phyloP scores from a whole-genome alignment of 805 yeast genomes.

The Millerago galiae region DNA sequence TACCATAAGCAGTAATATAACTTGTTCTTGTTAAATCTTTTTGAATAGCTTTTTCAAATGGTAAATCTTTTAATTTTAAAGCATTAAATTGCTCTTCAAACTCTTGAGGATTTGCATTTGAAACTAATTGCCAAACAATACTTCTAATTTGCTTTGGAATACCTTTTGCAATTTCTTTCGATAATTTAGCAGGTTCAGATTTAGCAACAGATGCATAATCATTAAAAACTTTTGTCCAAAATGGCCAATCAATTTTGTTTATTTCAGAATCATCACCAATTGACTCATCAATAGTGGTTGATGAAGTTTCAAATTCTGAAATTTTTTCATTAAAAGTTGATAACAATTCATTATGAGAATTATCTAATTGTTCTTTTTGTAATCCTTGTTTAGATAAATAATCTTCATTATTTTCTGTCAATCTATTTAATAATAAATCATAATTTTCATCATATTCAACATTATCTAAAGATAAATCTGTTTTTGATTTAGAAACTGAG shows the following conservation, averaged over 20 bases:
- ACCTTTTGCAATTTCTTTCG: constrained; percentile 61
- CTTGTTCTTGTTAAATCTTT: constrained; percentile 84
- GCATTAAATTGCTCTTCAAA: constrained; percentile 27
- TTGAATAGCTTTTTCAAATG: constrained; percentile 68
- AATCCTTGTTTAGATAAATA: constrained; percentile 42
- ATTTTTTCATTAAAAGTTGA: constrained; percentile 20
- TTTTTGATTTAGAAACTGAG: constrained; percentile 9
- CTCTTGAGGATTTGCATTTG: constrained; percentile 61
- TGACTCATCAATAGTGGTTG: constrained; percentile 1
- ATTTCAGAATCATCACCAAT: constrained; percentile 27
- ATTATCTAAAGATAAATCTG: constrained; percentile 16
- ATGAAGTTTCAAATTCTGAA: constrained; percentile 9
- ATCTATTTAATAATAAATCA: constrained; percentile 55
- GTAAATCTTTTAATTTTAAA: constrained; percentile 47
- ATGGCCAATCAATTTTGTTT: constrained; percentile 64
- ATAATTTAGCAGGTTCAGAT: constrained; percentile 52
- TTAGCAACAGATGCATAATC: constrained; percentile 67
- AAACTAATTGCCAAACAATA: constrained; percentile 85
- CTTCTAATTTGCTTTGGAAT: constrained; percentile 85
- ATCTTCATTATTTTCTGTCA: constrained; percentile 47
- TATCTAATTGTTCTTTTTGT: constrained; percentile 44
- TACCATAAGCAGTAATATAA: constrained; percentile 50
- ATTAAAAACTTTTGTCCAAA: constrained; percentile 79
- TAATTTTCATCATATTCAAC: constrained; percentile 34
- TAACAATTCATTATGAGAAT: constrained; percentile 41